Evolutionary conservation across 1,284 basidiomycete species (phyloP).

Genomic region (Waitea zeae): DNA sequence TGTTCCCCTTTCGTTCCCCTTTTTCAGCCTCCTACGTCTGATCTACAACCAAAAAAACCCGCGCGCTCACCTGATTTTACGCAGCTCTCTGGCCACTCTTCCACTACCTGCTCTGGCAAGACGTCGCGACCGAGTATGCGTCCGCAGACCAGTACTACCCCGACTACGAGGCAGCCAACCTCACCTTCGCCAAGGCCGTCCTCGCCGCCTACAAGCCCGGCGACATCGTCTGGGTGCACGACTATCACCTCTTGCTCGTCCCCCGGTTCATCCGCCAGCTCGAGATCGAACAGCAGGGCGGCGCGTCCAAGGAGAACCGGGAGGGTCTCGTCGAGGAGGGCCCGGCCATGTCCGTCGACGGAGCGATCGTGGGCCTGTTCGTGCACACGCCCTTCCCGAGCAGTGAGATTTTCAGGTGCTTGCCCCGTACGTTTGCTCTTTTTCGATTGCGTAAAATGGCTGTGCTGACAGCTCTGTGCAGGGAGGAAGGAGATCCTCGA

Average conservation of each 20-base stretch:
- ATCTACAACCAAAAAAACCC: no score
- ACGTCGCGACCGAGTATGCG: conserved; percentile 68
- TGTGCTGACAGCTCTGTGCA: no score
- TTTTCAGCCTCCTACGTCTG: no score
- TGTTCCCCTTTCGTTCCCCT: no score
- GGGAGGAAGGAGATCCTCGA: conserved; percentile 87
- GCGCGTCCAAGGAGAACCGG: conserved; percentile 3
- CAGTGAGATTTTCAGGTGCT: conserved; percentile 88
- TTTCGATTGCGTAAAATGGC: conserved; percentile 4
- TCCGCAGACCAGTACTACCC: conserved; percentile 78
- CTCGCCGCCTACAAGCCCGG: conserved; percentile 67
- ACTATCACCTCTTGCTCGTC: conserved; percentile 87
- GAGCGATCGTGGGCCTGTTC: conserved; percentile 80
- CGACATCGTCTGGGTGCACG: conserved; percentile 83
- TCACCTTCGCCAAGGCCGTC: conserved; percentile 70
- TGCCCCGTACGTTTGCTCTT: conserved; percentile 39
- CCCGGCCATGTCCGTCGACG: conserved; percentile 27
- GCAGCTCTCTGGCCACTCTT: conserved; percentile 92
- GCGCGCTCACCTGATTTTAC: no score
- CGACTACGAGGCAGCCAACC: conserved; percentile 75
- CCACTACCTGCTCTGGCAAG: conserved; percentile 97
- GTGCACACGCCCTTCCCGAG: conserved; percentile 96
- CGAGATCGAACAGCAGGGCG: neutral
- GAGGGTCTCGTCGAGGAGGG: conserved; percentile 8
- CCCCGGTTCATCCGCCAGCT: conserved; percentile 68